These are phyloP conservation scores for Lophiostoma macrostomum DNA, from an alignment of 495 filamentous ascomycete species.

Conservation along the genomic window DNA sequence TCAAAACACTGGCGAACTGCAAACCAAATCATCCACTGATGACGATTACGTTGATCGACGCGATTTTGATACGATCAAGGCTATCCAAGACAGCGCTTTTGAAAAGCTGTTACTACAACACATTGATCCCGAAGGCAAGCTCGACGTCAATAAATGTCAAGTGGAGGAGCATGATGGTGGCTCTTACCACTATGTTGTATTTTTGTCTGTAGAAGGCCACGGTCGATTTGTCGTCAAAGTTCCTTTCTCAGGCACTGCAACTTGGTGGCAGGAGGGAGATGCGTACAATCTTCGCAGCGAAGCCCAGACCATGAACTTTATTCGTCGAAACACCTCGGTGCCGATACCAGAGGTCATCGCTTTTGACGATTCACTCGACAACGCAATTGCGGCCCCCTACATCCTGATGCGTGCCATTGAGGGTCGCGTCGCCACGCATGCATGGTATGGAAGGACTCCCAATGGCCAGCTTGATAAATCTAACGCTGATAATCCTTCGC, in stretches of 20 bases:
- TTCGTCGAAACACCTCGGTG: neutral
- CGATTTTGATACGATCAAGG: neutral
- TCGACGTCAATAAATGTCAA: neutral
- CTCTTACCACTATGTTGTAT: neutral
- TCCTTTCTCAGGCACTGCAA: neutral
- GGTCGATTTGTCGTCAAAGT: constrained; percentile 6
- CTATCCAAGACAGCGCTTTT: neutral
- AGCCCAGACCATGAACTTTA: constrained; percentile 6
- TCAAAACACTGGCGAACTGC: neutral
- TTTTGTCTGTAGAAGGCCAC: neutral
- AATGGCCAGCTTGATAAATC: neutral
- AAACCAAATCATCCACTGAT: neutral
- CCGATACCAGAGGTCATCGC: constrained; percentile 9
- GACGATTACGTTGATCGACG: neutral
- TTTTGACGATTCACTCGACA: constrained; percentile 1
- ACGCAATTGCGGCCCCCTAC: constrained; percentile 15
- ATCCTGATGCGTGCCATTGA: constrained; percentile 9
- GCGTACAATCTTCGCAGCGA: constrained; percentile 8
- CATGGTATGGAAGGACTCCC: neutral
- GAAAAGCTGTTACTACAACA: neutral
- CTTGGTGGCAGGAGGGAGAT: constrained; percentile 3
- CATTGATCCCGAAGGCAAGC: neutral
- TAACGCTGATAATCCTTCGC: neutral
- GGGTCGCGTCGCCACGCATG: neutral
- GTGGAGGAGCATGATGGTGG: neutral